Percentiles rank a stretch among this genome's conserved stretches.
Evolutionary conservation across 2,329 filamentous ascomycete genomes (phyloP).

Genomic region (Aspergillus ruber): DNA sequence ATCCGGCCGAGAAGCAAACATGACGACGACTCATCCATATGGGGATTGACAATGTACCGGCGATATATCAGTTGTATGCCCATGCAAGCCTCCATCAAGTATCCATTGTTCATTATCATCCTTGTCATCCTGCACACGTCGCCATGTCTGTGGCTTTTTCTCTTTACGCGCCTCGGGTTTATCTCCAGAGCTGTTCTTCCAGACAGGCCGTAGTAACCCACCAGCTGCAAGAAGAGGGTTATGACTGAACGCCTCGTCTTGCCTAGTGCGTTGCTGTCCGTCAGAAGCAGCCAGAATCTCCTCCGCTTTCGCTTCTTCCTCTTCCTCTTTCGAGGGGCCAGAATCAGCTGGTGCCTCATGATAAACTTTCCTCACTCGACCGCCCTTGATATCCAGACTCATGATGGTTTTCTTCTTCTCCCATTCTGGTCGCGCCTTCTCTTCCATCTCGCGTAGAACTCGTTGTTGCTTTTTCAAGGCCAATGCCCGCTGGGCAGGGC

Average conservation of each 20-base stretch:
- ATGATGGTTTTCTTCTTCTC: conserved; percentile 81
- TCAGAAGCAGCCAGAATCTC: conserved; percentile 10
- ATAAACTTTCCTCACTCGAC: conserved; percentile 60
- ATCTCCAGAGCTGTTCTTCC: conserved; percentile 31
- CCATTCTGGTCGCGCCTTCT: conserved; percentile 76
- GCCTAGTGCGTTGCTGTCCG: conserved; percentile 10
- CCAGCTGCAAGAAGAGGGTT: conserved; percentile 41
- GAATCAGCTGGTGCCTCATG: conserved; percentile 26
- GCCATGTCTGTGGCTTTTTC: conserved; percentile 37
- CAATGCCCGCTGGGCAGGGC: conserved; percentile 70
- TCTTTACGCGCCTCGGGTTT: conserved; percentile 23
- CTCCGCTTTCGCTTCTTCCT: conserved; percentile 17
- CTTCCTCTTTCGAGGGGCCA: conserved; percentile 10
- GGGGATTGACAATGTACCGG: background rate
- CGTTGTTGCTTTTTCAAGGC: conserved; percentile 84
- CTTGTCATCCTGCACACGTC: conserved; percentile 42
- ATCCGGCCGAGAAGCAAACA: background rate
- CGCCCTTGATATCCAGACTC: conserved; percentile 73
- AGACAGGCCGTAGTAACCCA: conserved; percentile 40
- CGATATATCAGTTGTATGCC: conserved; percentile 15
- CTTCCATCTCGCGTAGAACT: conserved; percentile 75
- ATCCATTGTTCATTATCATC: conserved; percentile 45
- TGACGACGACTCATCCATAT: background rate
- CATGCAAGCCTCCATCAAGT: conserved; percentile 38
- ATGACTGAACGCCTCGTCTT: conserved; percentile 34